Conservation (phyloP, 1,284 basidiomycete genomes). For the Apiotrichum gracile region DNA sequence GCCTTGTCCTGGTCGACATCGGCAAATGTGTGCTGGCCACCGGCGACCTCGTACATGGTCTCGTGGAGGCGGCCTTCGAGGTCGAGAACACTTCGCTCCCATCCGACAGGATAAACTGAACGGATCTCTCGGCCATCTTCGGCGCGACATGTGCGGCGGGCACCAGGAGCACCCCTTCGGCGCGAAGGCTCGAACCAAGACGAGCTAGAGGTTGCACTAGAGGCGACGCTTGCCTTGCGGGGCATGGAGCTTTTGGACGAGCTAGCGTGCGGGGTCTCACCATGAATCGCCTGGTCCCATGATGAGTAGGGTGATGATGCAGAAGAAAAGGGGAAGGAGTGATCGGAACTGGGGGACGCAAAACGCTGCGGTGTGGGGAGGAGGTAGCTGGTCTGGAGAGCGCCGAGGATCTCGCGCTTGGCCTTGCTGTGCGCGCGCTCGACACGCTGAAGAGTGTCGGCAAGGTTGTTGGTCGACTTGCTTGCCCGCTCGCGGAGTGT, state of each 20-base stretch:
- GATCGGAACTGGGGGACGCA: constrained; percentile 19
- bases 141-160: constrained; percentile 6
- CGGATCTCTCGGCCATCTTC: constrained; percentile 8
- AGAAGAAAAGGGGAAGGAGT: constrained; percentile 19
- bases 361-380: constrained; percentile 1
- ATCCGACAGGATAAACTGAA: constrained; percentile 37
- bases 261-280: constrained; percentile 18
- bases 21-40: constrained; percentile 34
- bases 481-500: not conserved
- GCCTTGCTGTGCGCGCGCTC: not conserved
- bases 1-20: constrained; percentile 15
- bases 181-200: constrained; percentile 19
- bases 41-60: constrained; percentile 34
- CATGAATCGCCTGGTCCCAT: too few species aligned
- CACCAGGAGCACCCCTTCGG: constrained; percentile 10
- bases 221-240: not conserved
- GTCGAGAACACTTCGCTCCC: constrained; percentile 41
- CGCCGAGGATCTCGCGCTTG: not conserved
- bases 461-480: constrained; percentile 3
- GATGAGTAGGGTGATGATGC: too few species aligned
- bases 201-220: not conserved
- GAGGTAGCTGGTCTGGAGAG: not conserved
- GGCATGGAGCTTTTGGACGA: not conserved
- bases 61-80: constrained; percentile 42
- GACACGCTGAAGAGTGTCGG: not conserved